These are phyloP conservation scores for Candida gigantensis DNA, from an alignment of 1,139 yeast species.

Conservation along the genomic window DNA sequence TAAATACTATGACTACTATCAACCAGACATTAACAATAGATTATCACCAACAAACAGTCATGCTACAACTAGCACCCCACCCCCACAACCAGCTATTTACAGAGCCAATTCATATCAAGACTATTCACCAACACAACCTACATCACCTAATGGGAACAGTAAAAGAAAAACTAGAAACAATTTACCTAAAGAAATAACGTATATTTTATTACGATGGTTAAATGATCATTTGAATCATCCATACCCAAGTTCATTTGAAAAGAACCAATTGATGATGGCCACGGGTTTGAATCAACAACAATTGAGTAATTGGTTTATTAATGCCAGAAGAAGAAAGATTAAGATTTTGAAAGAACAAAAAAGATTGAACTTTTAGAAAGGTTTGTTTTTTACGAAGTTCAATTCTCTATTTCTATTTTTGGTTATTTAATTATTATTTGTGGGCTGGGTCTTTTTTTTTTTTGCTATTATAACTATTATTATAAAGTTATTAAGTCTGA, in stretches of 20 bases:
- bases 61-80: not conserved
- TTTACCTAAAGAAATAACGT: conserved; percentile 86
- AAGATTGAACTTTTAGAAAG: conserved; percentile 21
- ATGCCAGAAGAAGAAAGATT: conserved; percentile 86
- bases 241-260: conserved; percentile 90
- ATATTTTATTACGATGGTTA: conserved; percentile 79
- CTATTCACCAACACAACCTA: conserved; percentile 5
- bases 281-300: conserved; percentile 93
- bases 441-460: too few relatives aligned
- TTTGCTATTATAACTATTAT: too few relatives aligned
- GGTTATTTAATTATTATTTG: too few relatives aligned
- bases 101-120: conserved; percentile 7
- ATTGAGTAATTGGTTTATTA: conserved; percentile 94
- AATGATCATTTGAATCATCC: conserved; percentile 87
- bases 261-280: conserved; percentile 70
- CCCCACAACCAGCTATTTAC: conserved; percentile 3
- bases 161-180: conserved; percentile 65
- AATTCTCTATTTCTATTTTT: too few relatives aligned
- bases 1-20: conserved; percentile 8
- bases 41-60: conserved; percentile 7
- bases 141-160: conserved; percentile 5
- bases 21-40: too few relatives aligned
- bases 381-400: too few relatives aligned
- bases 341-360: conserved; percentile 47
- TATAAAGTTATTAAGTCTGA: too few relatives aligned